Evolutionary conservation across 2,329 filamentous ascomycete genomes (phyloP).

Genomic region (Cladosporium sp.): DNA sequence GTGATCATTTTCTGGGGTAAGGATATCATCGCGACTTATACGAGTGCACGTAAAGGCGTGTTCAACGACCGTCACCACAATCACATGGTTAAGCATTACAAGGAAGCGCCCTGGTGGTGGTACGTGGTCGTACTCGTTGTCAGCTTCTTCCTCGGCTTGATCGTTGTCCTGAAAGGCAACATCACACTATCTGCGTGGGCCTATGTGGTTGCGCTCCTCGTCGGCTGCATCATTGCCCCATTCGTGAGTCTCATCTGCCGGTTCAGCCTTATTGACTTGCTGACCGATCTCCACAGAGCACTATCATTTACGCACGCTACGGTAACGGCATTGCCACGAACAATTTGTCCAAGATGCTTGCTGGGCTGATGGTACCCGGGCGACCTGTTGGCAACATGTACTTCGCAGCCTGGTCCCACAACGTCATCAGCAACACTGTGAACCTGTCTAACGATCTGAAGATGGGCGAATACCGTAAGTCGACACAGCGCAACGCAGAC

Average conservation of each 20-base stretch:
- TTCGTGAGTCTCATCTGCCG: conserved; percentile 29
- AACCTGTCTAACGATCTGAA: conserved; percentile 53
- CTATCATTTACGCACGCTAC: conserved; percentile 35
- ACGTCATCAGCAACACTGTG: conserved; percentile 50
- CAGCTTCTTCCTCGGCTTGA: conserved; percentile 28
- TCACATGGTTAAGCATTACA: conserved; percentile 52
- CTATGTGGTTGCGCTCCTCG: conserved; percentile 25
- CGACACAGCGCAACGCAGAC: conserved; percentile 31
- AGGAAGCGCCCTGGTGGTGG: conserved; percentile 43
- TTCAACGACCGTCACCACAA: conserved; percentile 39
- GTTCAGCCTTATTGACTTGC: background rate
- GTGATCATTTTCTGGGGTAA: conserved; percentile 53
- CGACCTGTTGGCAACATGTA: conserved; percentile 56
- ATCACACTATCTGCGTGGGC: conserved; percentile 32
- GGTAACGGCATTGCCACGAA: conserved; percentile 58
- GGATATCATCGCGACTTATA: conserved; percentile 48
- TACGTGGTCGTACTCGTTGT: conserved; percentile 27
- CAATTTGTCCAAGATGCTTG: conserved; percentile 56
- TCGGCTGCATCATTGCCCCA: conserved; percentile 41
- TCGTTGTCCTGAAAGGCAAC: conserved; percentile 28
- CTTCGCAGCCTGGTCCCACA: conserved; percentile 57
- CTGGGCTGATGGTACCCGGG: conserved; percentile 48
- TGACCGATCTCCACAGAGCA: conserved; percentile 32
- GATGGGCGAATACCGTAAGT: conserved; percentile 52
- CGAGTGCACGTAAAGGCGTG: conserved; percentile 40